Conservation (phyloP, 139 green algal genomes). For the Edaphochlamys debaryana region DNA sequence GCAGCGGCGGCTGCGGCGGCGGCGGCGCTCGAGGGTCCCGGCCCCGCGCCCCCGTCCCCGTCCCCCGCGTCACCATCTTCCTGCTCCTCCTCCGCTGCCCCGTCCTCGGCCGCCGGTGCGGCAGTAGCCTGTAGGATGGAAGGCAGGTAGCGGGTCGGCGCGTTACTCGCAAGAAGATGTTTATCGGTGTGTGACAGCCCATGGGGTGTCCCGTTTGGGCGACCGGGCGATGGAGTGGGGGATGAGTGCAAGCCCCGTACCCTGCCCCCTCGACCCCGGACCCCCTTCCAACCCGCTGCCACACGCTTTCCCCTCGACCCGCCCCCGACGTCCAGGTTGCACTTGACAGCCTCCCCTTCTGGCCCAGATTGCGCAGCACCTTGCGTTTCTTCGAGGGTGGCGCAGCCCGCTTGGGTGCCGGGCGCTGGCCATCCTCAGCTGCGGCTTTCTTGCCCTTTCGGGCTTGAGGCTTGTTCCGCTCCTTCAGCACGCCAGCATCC, state of each 20-base stretch:
- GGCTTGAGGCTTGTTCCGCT: neutral
- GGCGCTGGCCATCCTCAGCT: no score
- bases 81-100: neutral
- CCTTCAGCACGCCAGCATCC: neutral
- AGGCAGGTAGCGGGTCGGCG: neutral
- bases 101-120: neutral
- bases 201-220: no score
- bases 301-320: neutral
- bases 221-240: no score
- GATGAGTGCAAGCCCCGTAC: no score
- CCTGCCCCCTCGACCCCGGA: no score
- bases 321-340: neutral
- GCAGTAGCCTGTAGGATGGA: neutral
- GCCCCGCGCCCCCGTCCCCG: no score
- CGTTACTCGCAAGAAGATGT: no score
- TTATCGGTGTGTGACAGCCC: no score
- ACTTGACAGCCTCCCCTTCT: neutral
- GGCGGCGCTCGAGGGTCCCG: neutral
- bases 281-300: neutral
- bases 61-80: neutral
- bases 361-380: no score
- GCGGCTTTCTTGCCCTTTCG: neutral
- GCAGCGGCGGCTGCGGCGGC: neutral
- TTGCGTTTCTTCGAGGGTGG: neutral
- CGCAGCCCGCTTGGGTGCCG: no score